Percentiles rank a stretch among this genome's conserved stretches.
These are phyloP conservation scores for Kazachstania africana DNA, from an alignment of 805 yeast genomes.

Conservation along the genomic window DNA sequence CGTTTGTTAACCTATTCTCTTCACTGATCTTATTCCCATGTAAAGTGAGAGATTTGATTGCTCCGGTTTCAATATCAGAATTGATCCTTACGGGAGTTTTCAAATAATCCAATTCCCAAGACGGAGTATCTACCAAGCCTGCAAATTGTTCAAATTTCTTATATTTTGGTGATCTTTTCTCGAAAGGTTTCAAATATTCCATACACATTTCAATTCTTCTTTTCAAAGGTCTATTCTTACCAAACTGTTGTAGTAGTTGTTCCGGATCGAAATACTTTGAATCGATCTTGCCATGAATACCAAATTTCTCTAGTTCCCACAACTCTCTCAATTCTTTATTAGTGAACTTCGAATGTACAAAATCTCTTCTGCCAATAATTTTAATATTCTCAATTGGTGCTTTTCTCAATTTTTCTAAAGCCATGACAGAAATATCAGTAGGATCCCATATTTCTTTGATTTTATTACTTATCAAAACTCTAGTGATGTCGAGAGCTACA, in stretches of 20 bases:
- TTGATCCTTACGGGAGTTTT: conserved; percentile 48
- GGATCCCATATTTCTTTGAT: conserved; percentile 42
- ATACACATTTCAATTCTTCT: conserved; percentile 54
- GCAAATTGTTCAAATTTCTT: no score
- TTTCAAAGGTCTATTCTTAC: conserved; percentile 38
- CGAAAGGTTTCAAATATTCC: conserved; percentile 33
- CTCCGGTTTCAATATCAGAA: conserved; percentile 28
- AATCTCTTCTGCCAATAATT: conserved; percentile 79
- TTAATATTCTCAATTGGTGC: conserved; percentile 53
- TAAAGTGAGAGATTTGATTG: conserved; percentile 19
- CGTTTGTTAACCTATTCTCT: conserved; percentile 15
- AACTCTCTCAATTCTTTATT: conserved; percentile 86
- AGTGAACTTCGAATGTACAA: conserved; percentile 77
- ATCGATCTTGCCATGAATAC: conserved; percentile 38
- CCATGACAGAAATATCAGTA: conserved; percentile 64
- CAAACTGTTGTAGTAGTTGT: conserved; percentile 8
- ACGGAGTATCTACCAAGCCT: conserved; percentile 7
- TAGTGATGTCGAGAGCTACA: conserved; percentile 84
- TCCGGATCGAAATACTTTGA: conserved; percentile 23
- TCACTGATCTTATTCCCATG: conserved; percentile 11
- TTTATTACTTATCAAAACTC: conserved; percentile 49
- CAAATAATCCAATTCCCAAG: conserved; percentile 63
- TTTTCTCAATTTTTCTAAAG: conserved; percentile 39
- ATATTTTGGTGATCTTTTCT: conserved; percentile 21
- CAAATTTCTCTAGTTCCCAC: conserved; percentile 43